Base-by-base conservation (phyloP, 257 asterid species). In the Nicotiana paniculata region DNA sequence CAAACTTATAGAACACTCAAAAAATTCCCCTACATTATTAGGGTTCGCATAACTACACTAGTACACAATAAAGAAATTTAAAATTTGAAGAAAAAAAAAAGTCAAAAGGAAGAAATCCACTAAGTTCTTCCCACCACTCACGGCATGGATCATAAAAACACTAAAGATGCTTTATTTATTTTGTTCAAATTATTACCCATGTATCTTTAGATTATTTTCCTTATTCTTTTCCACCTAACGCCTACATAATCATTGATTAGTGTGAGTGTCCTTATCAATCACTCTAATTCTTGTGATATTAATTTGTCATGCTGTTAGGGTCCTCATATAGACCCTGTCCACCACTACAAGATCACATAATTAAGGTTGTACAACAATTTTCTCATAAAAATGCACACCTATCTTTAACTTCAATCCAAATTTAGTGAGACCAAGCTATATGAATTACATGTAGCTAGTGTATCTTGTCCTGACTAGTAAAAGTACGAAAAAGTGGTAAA, bases 161-260 rank as follows among this genome's bases (percentile, higher is more conserved):
- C 53, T 8, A 48, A 43, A 46, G 64, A 33, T 32, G 9, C 6
- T 43, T 43, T 43, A 43, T 43, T 9, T 43, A 43, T 43, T 35
- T 72, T 55, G 1, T 32, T 77, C 81, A 43, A 81, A 79, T 83
- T 69, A 83, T 83, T 59, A 43, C 65, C 39, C 6, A 48, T 4
- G 6, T 48, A 48, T 24, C 63, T 51, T 74, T 48, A 24, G 26
- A 74, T 51, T 74, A 51, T 48, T 26, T 26, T 30, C 64, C 17
- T 66, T 66, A 43, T 3, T 8, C 37, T 17, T 77, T 83, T 66
- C 85, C 84, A 84, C 85, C 86, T 67, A 85, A 85, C 85, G 78
- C 85, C 54, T 30, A 51, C 37, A 81, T 59, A 48, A 79, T 82
- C 79, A 75, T 75, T 74, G 28, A 75, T 75, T 75, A 75, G 28